These are phyloP conservation scores for Vickermania ingenoplastis DNA, from an alignment of 208 protist genomes.

Conservation along the genomic window DNA sequence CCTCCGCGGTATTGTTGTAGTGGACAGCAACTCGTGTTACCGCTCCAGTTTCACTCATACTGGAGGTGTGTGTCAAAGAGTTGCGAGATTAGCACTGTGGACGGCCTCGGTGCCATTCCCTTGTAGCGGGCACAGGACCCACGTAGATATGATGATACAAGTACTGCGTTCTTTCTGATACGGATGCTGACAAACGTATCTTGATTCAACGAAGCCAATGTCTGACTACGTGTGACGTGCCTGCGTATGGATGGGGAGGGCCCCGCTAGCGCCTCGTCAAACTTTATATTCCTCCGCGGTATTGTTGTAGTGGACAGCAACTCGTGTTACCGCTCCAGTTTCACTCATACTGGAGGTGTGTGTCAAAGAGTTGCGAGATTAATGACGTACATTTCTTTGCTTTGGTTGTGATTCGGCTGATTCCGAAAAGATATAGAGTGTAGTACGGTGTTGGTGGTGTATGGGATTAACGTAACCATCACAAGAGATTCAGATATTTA, in stretches of 20 bases:
- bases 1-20: not conserved
- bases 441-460: not conserved
- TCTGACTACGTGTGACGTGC: not conserved
- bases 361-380: slow-evolving; percentile 78
- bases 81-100: slow-evolving; percentile 26
- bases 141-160: slow-evolving; percentile 2
- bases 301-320: slow-evolving; percentile 13
- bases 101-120: not conserved
- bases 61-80: slow-evolving; percentile 72
- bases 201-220: slow-evolving; percentile 7
- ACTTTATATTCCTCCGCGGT: not conserved
- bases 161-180: slow-evolving; percentile 6
- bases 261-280: not conserved
- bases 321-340: slow-evolving; percentile 66
- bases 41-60: slow-evolving; percentile 27
- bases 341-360: slow-evolving; percentile 35
- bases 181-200: not conserved
- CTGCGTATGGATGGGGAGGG: no score
- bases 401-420: no score
- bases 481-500: not conserved
- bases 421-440: not conserved
- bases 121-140: no score
- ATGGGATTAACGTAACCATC: not conserved
- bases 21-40: slow-evolving; percentile 72
- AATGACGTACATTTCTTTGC: not conserved